Base-by-base conservation (phyloP, 805 yeast genomes). In the Teunomyces atbi region DNA sequence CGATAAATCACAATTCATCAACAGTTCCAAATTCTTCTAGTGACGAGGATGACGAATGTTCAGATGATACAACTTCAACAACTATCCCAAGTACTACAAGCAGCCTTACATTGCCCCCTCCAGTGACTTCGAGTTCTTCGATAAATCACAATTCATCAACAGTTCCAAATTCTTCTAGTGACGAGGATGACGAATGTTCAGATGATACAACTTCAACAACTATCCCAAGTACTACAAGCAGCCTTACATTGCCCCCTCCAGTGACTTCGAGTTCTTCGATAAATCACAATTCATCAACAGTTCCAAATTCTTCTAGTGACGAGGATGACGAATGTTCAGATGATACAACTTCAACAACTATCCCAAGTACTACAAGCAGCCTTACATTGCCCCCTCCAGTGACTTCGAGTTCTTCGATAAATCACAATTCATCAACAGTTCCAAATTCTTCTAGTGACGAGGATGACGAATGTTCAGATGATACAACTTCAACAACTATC, bases 271-370 rank as follows among this genome's bases (percentile, higher is more conserved):
- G 23, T 13, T 36, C 28, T 6, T 7, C 12, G 10, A 18, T 16
- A 18, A 11, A 10, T 33, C 21, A 16, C n/a, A 33, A 33, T 21
- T n/a, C 28, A n/a, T n/a, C 27, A 30, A 10, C 41, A 13, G 26
- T 39, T 27, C 42, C 51, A 10, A 30, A 45, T 21, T 35, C 41
- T 20, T 33, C 44, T 11, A 46, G 41, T 29, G 46, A 42, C 12
- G 49, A 42, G 8, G 37, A 30, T 42, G 41, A 46, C 40, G 40
- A 42, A 11, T 42, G 45, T 16, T 32, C 50, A 10, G 45, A 28
- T 26, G 45, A 39, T 5, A 10, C 12, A 8, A 6, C 30, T 6
- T 2, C 12, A 6, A 28, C 6, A 18, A 23, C 7, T 6, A 19
- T 3, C 20, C 20, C 7, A 4, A 19, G 7, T 34, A 6, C 38